Conservation (phyloP, 169 alveolate genomes). For the Plasmodium blacklocki region DNA sequence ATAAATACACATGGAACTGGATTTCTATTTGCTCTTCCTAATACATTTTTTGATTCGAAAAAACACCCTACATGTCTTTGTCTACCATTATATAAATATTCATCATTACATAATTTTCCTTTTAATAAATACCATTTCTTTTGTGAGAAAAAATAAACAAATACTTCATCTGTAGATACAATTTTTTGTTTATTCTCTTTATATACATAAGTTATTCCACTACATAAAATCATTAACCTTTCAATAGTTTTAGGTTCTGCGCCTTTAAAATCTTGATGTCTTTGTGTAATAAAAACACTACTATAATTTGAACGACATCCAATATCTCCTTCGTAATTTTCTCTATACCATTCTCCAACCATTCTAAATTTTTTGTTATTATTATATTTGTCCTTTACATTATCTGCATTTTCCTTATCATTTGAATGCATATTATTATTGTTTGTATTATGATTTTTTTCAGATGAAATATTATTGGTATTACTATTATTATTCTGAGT, state of each 20-base stretch:
- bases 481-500: neutral
- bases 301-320: constrained; percentile 91
- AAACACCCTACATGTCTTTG: constrained; percentile 88
- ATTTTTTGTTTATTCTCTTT: constrained; percentile 52
- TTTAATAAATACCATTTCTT: constrained; percentile 84
- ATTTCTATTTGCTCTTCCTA: constrained; percentile 82
- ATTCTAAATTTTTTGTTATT: constrained; percentile 22
- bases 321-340: constrained; percentile 85
- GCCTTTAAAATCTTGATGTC: constrained; percentile 87
- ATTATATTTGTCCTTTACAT: constrained; percentile 2
- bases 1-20: constrained; percentile 88
- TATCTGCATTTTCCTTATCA: neutral
- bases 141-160: constrained; percentile 86
- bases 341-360: constrained; percentile 88
- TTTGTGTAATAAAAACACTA: constrained; percentile 89
- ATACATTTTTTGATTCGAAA: constrained; percentile 85
- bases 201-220: constrained; percentile 84
- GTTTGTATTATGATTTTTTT: neutral
- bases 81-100: constrained; percentile 81
- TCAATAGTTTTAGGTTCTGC: constrained; percentile 88
- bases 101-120: constrained; percentile 83
- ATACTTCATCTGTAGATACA: constrained; percentile 85
- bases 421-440: neutral
- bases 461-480: neutral
- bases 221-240: constrained; percentile 84